Evolutionary conservation across 1,139 yeast species (phyloP), one percentile per base, ranked within the genome.

Genomic region (Candida neerlandica): DNA sequence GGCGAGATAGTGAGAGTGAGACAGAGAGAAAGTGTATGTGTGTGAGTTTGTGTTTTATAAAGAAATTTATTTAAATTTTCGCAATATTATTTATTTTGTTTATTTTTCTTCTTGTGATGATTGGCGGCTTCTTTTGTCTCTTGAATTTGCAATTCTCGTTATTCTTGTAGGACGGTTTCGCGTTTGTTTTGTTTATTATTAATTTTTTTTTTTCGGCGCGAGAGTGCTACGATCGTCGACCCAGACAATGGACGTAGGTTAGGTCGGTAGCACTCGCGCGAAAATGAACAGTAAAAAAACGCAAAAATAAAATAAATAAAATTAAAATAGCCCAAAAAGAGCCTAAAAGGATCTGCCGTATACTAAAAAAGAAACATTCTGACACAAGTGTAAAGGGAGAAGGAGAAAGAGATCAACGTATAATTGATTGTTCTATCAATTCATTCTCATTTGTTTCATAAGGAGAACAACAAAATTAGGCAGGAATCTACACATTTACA

Each of bases 101-200:
- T 33, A 9, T 33, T 35, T 19, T 37, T 23, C 21, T 37, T 37
- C 16, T 37, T 4, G n/a, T 15, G 14, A 14, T 37, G 41, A 37
- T 37, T 37, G 41, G 41, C 41, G 41, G 30, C 21, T 21, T 21
- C n/a, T 37, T 37, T 12, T n/a, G n/a, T n/a, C n/a, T n/a, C n/a
- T 6, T 11, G 19, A 15, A 6, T 19, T 37, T 37, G 11, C 16
- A 12, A 19, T n/a, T 12, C 21, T 37, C 7, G 16, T 27, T n/a
- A n/a, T n/a, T n/a, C n/a, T n/a, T n/a, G n/a, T n/a, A n/a, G 41
- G 3, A n/a, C 11, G n/a, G 15, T 4, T 37, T 21, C 29, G 39
- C 39, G 27, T 37, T 21, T 33, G 37, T 33, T 37, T 37, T 21
- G 41, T 7, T 19, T 37, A 14, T 21, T n/a, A n/a, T n/a, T n/a